Conservation (phyloP, 2,329 filamentous ascomycete genomes). For the Fusarium sp. region DNA sequence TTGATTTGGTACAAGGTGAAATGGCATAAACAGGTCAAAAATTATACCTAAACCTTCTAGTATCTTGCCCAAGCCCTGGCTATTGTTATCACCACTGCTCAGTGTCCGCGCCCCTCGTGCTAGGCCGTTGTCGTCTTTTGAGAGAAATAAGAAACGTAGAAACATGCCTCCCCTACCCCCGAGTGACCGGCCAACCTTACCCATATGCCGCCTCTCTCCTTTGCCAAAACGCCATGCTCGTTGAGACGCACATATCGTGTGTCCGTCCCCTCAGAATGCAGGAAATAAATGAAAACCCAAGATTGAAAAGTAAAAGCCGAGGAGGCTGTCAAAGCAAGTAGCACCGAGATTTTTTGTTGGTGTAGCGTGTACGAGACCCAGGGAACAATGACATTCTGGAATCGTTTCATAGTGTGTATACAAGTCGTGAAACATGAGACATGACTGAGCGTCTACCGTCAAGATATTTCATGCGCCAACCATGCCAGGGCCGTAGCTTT, state of each 20-base stretch:
- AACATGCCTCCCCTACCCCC: constrained; percentile 17
- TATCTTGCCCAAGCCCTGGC: background rate
- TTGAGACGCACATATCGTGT: constrained; percentile 35
- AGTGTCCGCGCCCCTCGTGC: background rate
- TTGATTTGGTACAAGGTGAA: background rate
- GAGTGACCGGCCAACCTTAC: constrained; percentile 23
- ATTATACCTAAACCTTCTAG: background rate
- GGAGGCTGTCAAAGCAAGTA: constrained; percentile 28
- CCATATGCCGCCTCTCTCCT: constrained; percentile 33
- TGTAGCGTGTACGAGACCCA: constrained; percentile 14
- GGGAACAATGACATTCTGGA: constrained; percentile 31
- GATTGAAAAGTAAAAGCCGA: constrained; percentile 31
- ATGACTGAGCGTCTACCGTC: constrained; percentile 13
- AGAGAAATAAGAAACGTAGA: constrained; percentile 17
- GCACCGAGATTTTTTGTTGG: constrained; percentile 28
- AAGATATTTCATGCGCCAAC: constrained; percentile 59
- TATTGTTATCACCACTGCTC: background rate
- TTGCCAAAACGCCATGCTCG: constrained; percentile 48
- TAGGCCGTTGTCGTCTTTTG: constrained; percentile 31
- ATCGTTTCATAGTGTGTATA: constrained; percentile 45
- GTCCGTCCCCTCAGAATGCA: constrained; percentile 39
- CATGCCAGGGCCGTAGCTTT: constrained; percentile 67
- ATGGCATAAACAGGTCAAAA: background rate
- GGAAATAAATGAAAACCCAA: constrained; percentile 14
- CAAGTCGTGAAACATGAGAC: constrained; percentile 34